Conservation (phyloP, 768 basidiomycete species). For the Nidularia pulvinata region DNA sequence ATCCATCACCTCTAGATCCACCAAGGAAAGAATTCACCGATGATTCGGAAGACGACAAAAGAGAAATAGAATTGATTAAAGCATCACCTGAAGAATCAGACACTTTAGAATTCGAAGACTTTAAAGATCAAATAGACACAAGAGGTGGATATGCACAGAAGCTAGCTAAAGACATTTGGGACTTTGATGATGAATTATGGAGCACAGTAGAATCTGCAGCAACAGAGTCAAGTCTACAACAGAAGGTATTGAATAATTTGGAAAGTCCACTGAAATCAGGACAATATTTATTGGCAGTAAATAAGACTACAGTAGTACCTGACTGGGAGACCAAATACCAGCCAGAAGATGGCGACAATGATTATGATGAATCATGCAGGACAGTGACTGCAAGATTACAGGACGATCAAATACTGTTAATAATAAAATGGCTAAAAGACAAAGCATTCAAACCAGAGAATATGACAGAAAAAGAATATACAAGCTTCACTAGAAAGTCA, state of each 20-base stretch:
- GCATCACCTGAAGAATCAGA: background rate
- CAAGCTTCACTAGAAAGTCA: constrained; percentile 1
- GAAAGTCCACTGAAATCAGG: background rate
- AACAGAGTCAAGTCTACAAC: background rate
- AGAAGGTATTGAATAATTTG: background rate
- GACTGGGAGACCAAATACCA: background rate
- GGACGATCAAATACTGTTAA: background rate
- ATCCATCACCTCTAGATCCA: constrained; percentile 9
- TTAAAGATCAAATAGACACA: constrained; percentile 6
- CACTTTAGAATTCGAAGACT: constrained; percentile 4
- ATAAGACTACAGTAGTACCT: background rate
- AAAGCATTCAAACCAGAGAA: background rate
- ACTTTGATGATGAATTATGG: background rate
- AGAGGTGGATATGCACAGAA: constrained; percentile 2
- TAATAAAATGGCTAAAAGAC: background rate
- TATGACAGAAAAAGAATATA: constrained; percentile 2
- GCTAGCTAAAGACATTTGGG: background rate
- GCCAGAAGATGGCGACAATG: background rate
- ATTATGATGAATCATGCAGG: background rate
- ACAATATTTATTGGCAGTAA: background rate
- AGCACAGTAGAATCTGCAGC: background rate
- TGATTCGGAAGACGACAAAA: background rate
- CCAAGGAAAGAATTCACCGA: background rate
- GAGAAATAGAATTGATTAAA: background rate
- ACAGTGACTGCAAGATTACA: background rate